Percentiles rank a stretch among this genome's conserved stretches.
These are phyloP conservation scores for Garcia nutans DNA, from an alignment of 345 rosid genomes.

Conservation along the genomic window DNA sequence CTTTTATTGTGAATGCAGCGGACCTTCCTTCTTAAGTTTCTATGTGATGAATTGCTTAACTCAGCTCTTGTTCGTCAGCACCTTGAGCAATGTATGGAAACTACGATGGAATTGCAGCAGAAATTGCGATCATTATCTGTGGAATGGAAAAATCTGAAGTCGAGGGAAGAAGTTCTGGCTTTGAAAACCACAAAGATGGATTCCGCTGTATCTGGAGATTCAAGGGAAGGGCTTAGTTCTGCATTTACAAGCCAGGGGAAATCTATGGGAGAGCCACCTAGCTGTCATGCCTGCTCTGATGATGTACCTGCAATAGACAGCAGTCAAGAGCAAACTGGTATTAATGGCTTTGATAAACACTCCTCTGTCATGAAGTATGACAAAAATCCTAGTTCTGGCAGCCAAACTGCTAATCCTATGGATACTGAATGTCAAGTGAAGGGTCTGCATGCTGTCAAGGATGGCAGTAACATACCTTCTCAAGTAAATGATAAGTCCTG, in stretches of 20 bases:
- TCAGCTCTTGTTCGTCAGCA: conserved; percentile 80
- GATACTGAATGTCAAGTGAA: conserved; percentile 32
- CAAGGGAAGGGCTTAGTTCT: conserved; percentile 37
- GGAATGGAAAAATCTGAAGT: conserved; percentile 71
- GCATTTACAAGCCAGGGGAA: conserved; percentile 24
- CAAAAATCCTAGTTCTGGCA: conserved; percentile 20
- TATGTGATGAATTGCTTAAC: conserved; percentile 87
- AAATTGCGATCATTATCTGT: conserved; percentile 62
- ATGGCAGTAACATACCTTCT: conserved; percentile 35
- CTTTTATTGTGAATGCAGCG: conserved; percentile 59
- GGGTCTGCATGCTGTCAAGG: conserved; percentile 24
- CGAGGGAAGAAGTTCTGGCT: conserved; percentile 61
- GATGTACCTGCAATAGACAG: conserved; percentile 34
- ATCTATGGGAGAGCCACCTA: conserved; percentile 19
- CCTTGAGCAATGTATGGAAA: conserved; percentile 86
- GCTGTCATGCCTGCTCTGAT: conserved; percentile 26
- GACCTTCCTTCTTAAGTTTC: conserved; percentile 68
- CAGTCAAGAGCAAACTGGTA: conserved; percentile 27
- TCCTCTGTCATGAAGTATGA: conserved; percentile 31
- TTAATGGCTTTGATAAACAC: conserved; percentile 28
- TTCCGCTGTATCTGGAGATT: conserved; percentile 41
- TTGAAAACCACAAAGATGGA: conserved; percentile 59
- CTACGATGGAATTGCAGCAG: conserved; percentile 76
- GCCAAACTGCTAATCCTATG: conserved; percentile 18
- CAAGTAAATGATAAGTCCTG: conserved; percentile 35